phyloP scores from a whole-genome alignment of 164 flowering plant genomes.

The Cinnamomum micranthum region DNA sequence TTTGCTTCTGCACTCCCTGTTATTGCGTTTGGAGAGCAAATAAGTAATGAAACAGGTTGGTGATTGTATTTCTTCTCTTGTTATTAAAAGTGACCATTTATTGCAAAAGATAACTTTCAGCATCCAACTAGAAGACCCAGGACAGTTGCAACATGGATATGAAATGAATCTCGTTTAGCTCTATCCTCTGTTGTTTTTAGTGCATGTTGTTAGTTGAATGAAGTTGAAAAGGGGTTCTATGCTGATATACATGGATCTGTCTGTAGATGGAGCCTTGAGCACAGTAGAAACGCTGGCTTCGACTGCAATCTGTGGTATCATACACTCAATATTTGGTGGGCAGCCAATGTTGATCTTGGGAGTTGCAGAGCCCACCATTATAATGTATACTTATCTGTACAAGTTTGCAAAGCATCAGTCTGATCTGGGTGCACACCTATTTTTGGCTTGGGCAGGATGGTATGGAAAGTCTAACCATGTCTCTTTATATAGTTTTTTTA shows the following conservation, averaged over 20 bases:
- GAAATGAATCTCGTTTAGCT: neutral
- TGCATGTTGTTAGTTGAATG: neutral
- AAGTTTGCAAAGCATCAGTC: slow-evolving; percentile 33
- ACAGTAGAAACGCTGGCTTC: slow-evolving; percentile 55
- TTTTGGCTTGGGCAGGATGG: slow-evolving; percentile 67
- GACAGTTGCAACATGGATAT: neutral
- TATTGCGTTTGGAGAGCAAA: slow-evolving; percentile 63
- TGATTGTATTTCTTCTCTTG: neutral
- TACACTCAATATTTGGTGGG: slow-evolving; percentile 59
- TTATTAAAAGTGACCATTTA: neutral
- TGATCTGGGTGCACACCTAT: slow-evolving; percentile 38
- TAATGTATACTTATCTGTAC: slow-evolving; percentile 57
- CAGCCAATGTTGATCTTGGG: slow-evolving; percentile 60
- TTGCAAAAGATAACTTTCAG: neutral
- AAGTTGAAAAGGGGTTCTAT: neutral
- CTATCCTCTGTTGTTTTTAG: neutral
- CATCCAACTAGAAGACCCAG: neutral
- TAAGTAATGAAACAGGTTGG: slow-evolving; percentile 52
- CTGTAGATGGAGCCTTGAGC: slow-evolving; percentile 56
- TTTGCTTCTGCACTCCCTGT: slow-evolving; percentile 66
- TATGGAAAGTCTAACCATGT: slow-evolving; percentile 13
- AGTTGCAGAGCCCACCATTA: slow-evolving; percentile 66
- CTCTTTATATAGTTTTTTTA: neutral
- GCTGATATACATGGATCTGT: neutral
- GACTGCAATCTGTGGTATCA: slow-evolving; percentile 61